These are phyloP conservation scores for Daldinia sp. DNA, from an alignment of 2,329 filamentous ascomycete genomes.

Conservation along the genomic window DNA sequence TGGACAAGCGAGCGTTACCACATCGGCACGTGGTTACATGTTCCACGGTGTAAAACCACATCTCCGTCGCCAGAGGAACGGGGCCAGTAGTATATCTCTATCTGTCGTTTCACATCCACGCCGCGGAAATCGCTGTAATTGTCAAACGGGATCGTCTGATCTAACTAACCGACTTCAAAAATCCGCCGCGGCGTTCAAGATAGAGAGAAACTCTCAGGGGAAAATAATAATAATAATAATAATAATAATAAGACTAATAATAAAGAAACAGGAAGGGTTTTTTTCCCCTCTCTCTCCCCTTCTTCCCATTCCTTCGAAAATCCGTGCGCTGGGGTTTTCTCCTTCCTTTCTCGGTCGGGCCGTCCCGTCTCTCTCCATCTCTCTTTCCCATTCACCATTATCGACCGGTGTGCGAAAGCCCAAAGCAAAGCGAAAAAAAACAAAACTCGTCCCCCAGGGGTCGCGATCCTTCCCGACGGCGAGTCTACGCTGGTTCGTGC, in stretches of 20 bases:
- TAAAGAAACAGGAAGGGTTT: not conserved
- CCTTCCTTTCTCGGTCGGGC: constrained; percentile 50
- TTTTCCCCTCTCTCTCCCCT: constrained; percentile 16
- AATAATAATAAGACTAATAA: no score
- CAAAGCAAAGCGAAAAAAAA: not conserved
- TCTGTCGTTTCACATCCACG: no score
- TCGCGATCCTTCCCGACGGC: constrained; percentile 40
- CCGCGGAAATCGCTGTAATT: no score
- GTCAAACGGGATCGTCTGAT: not conserved
- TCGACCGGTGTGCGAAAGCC: constrained; percentile 29
- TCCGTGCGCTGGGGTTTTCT: constrained; percentile 18
- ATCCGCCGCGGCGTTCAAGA: constrained; percentile 9
- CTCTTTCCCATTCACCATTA: not conserved
- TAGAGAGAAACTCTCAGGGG: not conserved
- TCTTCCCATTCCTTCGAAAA: not conserved
- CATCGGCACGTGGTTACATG: constrained; percentile 34
- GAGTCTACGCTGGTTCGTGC: constrained; percentile 27
- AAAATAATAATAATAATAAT: no score
- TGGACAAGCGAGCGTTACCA: constrained; percentile 33
- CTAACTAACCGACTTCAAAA: constrained; percentile 6
- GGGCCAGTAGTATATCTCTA: no score
- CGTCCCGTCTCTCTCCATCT: constrained; percentile 44
- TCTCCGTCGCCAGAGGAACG: no score
- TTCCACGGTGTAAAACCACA: no score
- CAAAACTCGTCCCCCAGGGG: constrained; percentile 20